Evolutionary conservation across 257 asterid genomes (phyloP).

Genomic region (Agastache rugosa): DNA sequence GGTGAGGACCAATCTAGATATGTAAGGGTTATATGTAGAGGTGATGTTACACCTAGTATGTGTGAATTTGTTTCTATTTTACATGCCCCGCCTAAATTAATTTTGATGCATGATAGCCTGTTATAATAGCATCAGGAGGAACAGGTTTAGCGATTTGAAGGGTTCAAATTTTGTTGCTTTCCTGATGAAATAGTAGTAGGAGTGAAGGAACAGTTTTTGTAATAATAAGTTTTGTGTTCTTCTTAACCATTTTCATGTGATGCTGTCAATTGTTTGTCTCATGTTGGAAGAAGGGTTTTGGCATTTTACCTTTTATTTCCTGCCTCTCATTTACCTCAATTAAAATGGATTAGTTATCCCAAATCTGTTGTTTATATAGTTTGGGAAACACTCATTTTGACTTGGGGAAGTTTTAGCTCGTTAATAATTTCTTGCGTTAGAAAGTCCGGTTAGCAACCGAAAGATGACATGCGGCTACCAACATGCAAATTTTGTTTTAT

Average conservation of each 20-base stretch:
- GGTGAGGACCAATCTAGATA: neutral
- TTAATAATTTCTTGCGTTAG: too few relatives aligned
- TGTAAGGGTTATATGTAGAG: neutral
- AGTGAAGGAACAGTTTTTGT: neutral
- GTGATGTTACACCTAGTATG: neutral
- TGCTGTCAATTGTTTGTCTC: slow-evolving; percentile 20
- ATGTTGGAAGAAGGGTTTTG: neutral
- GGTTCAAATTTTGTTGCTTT: slow-evolving; percentile 20
- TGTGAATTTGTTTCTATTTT: too few relatives aligned
- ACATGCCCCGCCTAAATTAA: too few relatives aligned
- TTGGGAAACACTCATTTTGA: too few relatives aligned
- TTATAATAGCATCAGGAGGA: neutral
- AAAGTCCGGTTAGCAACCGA: too few relatives aligned
- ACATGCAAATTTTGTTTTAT: too few relatives aligned
- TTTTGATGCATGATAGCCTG: neutral
- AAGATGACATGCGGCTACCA: too few relatives aligned
- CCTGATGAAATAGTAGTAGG: neutral
- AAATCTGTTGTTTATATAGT: neutral
- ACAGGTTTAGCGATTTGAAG: neutral
- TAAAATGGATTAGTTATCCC: slow-evolving; percentile 4
- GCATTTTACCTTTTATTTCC: neutral
- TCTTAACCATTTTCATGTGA: slow-evolving; percentile 23
- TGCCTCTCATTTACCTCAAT: slow-evolving; percentile 16
- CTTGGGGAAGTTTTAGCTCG: too few relatives aligned
- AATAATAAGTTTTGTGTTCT: neutral